phyloP scores from a whole-genome alignment of 169 alveolate species.

The Plasmodium sp. region DNA sequence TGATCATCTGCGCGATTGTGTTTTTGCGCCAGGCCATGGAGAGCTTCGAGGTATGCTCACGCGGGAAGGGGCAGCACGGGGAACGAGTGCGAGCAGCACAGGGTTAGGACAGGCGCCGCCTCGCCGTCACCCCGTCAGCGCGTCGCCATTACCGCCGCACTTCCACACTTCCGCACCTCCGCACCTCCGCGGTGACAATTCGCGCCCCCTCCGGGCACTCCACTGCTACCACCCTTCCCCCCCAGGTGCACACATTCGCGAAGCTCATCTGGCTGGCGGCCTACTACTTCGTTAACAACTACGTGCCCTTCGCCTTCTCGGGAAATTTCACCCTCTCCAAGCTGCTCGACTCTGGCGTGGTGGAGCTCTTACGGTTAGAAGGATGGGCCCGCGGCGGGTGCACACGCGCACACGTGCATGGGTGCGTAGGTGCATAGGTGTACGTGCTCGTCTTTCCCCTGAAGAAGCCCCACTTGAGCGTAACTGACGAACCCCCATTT shows the following conservation, averaged over 20 bases:
- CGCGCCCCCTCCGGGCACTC: neutral
- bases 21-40: slow-evolving; percentile 29
- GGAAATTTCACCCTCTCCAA: slow-evolving; percentile 30
- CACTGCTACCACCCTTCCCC: neutral
- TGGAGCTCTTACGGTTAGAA: slow-evolving; percentile 30
- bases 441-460: neutral
- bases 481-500: neutral
- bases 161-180: neutral
- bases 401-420: neutral
- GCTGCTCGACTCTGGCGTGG: slow-evolving; percentile 8
- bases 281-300: slow-evolving; percentile 38
- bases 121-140: neutral
- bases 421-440: neutral
- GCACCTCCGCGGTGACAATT: neutral
- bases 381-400: neutral
- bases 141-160: neutral
- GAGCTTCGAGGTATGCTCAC: slow-evolving; percentile 25
- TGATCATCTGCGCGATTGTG: slow-evolving; percentile 26
- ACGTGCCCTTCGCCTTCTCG: slow-evolving; percentile 59
- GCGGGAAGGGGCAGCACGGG: neutral
- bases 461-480: neutral
- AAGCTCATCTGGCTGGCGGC: slow-evolving; percentile 61
- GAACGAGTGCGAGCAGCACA: neutral
- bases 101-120: neutral
- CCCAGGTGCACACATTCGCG: slow-evolving; percentile 19